Evolutionary conservation across 129 eudicot genomes (phyloP), one percentile per base, ranked within the genome.

Genomic region (Lactuca sativa): DNA sequence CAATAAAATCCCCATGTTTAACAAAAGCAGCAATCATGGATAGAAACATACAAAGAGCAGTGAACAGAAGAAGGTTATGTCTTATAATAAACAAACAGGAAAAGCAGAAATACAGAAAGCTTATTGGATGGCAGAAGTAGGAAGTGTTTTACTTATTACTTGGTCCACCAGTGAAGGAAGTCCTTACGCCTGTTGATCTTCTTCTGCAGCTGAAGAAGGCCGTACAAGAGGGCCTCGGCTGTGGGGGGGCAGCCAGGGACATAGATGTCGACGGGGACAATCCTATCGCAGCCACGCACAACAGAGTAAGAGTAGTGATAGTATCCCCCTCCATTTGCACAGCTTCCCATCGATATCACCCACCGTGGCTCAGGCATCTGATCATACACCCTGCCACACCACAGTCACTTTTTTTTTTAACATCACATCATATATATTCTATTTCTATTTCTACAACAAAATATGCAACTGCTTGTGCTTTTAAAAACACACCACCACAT

Each of bases 291-390:
- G 10, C 98, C 98, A 33, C 96, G 77, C 3, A 92, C 98, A n/a
- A 89, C 96, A 18, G 96, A 89, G 78, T 92, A 92, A 0, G 97
- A 92, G 89, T 89, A 89, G 69, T 92, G 96, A 83, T 92, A 92
- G 82, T 89, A 89, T 38, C 98, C 98, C 44, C 98, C 98, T 63
- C 96, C 95, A 12, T 92, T 92, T 66, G 98, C 98, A 70, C 98
- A 92, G 84, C 96, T 89, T 78, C 98, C 98, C 98, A 92, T 92
- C 0, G 98, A 92, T n/a, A 92, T 89, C 32, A 92, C 98, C 98
- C 98, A 92, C 81, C 95, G 77, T 54, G 98, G 98, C 81, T 92
- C 98, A 1, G 96, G 96, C 98, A 92, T 92, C 73, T 92, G 98
- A 41, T 92, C 98, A 40, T 92, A 92, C n/a, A 92, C 97, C 80